Evolutionary conservation across 108 stramenopile species (phyloP), one percentile per base, ranked within the genome.

Genomic region (Cyclostephanos invisitatus): DNA sequence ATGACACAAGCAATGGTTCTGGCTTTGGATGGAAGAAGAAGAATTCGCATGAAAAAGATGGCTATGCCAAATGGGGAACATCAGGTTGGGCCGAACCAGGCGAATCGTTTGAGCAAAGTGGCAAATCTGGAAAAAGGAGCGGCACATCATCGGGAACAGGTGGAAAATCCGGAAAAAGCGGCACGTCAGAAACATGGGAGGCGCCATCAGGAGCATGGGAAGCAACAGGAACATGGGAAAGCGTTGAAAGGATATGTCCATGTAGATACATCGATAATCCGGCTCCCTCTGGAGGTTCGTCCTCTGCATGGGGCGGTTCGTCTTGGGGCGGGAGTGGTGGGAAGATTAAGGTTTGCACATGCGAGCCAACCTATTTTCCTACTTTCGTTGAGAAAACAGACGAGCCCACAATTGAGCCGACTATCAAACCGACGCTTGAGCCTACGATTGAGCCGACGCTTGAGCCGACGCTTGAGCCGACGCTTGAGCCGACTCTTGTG

Each of bases 311-410:
- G 53, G 53, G 53, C 14, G 53, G 53, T 25, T 54, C 53, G 20
- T 54, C 53, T 27, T 54, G 24, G 53, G 53, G 53, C 22, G 53
- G 22, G 8, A 27, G 53, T 15, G 53, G 53, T 14, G 32, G 37
- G 17, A 38, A 21, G 29, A 61, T 61, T 0, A 61, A 61, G 60
- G 60, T 61, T 40, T 61, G 60, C 60, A 61, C 60, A 18, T 61
- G 60, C 36, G 37, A 18, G 60, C 60, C 60, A 18, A 61, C 60
- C 21, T 61, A 44, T 37, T 61, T 44, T 40, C 60, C 60, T 0
- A 61, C 60, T 14, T 59, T 14, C 14, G 0, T 24, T 25, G 22
- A 24, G 11, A 36, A 50, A 1, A 64, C 64, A 5, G 10, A 18
- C 24, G 25, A 12, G 7, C 64, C 64, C 3, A 64, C 64, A 5